phyloP scores from a whole-genome alignment of 441 rosid genomes.

The Euphorbia schlechtendalii region DNA sequence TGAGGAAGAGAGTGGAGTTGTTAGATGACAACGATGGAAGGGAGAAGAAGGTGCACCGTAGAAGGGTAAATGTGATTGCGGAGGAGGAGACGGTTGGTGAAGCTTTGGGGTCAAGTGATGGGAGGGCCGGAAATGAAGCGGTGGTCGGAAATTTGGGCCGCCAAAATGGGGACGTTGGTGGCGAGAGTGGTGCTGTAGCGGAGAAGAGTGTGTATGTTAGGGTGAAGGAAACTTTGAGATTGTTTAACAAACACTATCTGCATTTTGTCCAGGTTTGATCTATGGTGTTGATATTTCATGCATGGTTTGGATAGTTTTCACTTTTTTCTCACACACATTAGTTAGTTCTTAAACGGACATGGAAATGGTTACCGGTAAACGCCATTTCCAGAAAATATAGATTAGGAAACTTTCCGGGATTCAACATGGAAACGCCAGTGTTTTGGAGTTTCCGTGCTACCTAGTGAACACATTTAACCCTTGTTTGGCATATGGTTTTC shows the following conservation, averaged over 20 bases:
- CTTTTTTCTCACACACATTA: too few species aligned
- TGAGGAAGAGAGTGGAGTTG: constrained; percentile 34
- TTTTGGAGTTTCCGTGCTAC: too few species aligned
- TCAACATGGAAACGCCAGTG: too few species aligned
- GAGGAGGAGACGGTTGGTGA: constrained; percentile 8
- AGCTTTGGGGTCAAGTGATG: not conserved
- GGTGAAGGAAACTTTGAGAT: constrained; percentile 61
- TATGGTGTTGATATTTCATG: not conserved
- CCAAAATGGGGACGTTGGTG: not conserved
- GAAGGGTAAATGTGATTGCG: constrained; percentile 5
- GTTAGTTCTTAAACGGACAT: too few species aligned
- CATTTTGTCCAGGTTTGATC: constrained; percentile 62
- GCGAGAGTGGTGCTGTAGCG: not conserved
- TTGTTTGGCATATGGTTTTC: too few species aligned
- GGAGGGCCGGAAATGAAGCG: not conserved
- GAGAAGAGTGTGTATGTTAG: constrained; percentile 44
- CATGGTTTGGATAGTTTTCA: not conserved
- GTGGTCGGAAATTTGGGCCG: not conserved
- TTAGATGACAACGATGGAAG: constrained; percentile 22
- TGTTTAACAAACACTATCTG: constrained; percentile 79
- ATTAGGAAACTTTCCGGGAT: too few species aligned
- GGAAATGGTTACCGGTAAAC: too few species aligned
- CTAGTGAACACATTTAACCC: too few species aligned
- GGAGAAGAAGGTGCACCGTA: constrained; percentile 6
- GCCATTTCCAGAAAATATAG: too few species aligned